Base-by-base conservation (phyloP, 192 early-diverging fungal genomes). In the Helicostylum pulchrum region DNA sequence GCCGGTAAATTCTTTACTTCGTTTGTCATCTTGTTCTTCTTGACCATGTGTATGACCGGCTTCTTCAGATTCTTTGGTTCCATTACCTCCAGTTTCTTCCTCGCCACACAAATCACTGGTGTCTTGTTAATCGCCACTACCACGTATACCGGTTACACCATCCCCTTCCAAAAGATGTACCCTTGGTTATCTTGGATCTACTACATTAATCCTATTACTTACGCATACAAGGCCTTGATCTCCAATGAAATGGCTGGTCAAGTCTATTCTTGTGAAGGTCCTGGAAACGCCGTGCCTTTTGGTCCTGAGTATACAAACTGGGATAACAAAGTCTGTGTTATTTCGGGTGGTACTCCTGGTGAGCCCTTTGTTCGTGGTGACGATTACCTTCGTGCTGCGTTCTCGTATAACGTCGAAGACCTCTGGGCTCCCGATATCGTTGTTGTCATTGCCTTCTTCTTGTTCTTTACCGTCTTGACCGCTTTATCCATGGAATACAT, bases 201-300 rank as follows among this genome's bases (percentile, higher is more conserved):
- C 50, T 88, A 78, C 73, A 82, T 88, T 52, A 86, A 86, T 56
- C 86, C 87, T 3, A 65, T 87, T 39, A 68, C 80, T 1, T 87
- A 86, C 60, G 84, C 70, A 0, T 80, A 85, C 68, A 81, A 83
- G 32, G 72, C 83, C 8, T 62, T 88, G 12, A 69, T 88, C 30
- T 72, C 79, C 17, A 87, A 88, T 60, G 86, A 88, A 68, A 83
- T 88, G 76, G 62, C 60, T 1, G 88, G 85, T 8, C 67, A 83
- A 46, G 51, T 50, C 1, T 82, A 82, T 48, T 55, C 70, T 15
- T 82, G 78, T 17, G 42, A 70, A n/a, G 72, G 66, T 9, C 2
- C 42, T 26, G 71, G 71, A 46, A 64, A 68, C 17, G 7, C 68
- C 21, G 62, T 73, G 12, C 71, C 71, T 9, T 43, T 15, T 63